Base-by-base conservation (phyloP, 768 basidiomycete species). In the Xerocomellus intermedius region DNA sequence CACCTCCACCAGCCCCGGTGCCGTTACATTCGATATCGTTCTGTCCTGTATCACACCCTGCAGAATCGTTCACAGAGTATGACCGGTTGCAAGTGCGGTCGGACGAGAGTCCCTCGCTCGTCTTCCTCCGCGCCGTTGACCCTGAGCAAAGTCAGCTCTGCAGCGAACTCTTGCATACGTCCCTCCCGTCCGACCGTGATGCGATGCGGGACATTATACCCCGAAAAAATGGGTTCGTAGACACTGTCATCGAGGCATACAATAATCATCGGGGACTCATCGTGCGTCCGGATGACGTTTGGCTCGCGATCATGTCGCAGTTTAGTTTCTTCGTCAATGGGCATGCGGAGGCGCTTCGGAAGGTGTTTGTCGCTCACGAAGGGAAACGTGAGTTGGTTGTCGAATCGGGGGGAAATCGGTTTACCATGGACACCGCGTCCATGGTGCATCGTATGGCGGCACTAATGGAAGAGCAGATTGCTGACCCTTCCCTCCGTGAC, bases 241-340 rank as follows among this genome's bases (percentile, higher is more conserved):
- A 69, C 32, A 69, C 74, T 16, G 64, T 72, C 45, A 52, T 76
- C 30, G 64, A 69, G 26, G 71, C 70, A 5, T 73, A 74, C 60
- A 69, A 69, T 37, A 61, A 69, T 19, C 75, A 76, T 41, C 69
- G 69, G 3, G 62, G 70, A 1, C 69, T 82, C 35, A 64, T 77
- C 49, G 60, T 80, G 22, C 70, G 80, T 8, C 80, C 79, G 7
- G 80, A 82, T 49, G 80, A 82, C 60, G 70, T 81, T 35, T 81
- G 80, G 71, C 63, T 68, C 26, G 64, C 67, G 22, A 66, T 72
- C 64, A 36, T 73, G 45, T 60, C 63, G 14, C 76, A 78, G 55
- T 71, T 77, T 32, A 72, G 66, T 42, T 69, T 74, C 55, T 77
- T 75, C 42, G 71, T 77, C 28, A 75, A 77, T 28, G 73, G 67